Base-by-base conservation (phyloP, 2,329 filamentous ascomycete species). In the Davidsoniella eucalypti region DNA sequence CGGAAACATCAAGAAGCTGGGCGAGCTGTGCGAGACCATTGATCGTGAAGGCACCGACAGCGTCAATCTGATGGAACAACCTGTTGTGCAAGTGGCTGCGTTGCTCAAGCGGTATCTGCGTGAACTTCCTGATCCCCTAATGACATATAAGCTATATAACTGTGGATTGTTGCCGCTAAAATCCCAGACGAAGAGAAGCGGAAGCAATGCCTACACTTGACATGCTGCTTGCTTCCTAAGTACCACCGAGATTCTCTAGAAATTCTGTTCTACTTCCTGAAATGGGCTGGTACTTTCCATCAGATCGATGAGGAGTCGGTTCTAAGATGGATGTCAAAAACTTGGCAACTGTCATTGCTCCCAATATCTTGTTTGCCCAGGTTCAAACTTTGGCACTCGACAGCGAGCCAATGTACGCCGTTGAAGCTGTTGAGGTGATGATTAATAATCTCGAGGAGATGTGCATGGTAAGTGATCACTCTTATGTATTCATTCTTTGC, bases 311-410 rank as follows among this genome's bases (percentile, higher is more conserved):
- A 98, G 60, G 92, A 98, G 62, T 84, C 84, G 92, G 92, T 23
- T 95, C 90, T 58, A 95, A 96, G 72, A 98, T 98, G 92, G 92
- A 98, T 63, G 84, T 94, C 49, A 87, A 94, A 69, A 98, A 98
- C 61, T 75, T 98, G 55, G 87, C 92, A 3, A 96, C 93, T 2
- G 92, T 98, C 55, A 95, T 98, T 64, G 88, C 90, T 4, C 92
- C 92, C 0, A 98, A 98, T 59, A 87, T 98, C 54, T 73, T 95
- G 10, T 88, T 84, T 58, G 84, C 82, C 56, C 71, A 70, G 56
- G 67, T 75, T 40, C 83, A 81, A 61, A 73, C 72, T 45, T 71
- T 75, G 5, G 77, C 76, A 41, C 76, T 87, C 56, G 90, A 93
- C 57, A 80, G 81, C 59, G 87, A 94, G 57, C 92, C 87, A 54